phyloP scores from a whole-genome alignment of 2,329 filamentous ascomycete species.

The Sclerotinia subarctica region DNA sequence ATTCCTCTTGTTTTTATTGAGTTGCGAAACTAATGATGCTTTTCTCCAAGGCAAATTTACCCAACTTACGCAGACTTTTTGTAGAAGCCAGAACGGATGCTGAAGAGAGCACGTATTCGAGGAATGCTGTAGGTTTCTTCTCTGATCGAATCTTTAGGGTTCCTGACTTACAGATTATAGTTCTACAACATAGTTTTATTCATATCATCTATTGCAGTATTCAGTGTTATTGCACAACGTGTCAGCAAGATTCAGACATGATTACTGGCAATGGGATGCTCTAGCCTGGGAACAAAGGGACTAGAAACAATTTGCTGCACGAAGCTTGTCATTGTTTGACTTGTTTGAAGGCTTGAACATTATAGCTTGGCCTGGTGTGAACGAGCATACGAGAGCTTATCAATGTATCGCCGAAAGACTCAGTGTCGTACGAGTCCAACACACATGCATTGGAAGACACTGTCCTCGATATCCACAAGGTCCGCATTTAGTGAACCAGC shows the following conservation, averaged over 20 bases:
- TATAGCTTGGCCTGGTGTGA: background rate
- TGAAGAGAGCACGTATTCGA: constrained; percentile 91
- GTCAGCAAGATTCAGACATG: constrained; percentile 46
- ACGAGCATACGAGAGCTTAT: background rate
- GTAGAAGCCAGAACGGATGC: constrained; percentile 90
- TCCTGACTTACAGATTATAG: constrained; percentile 46
- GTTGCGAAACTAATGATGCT: constrained; percentile 25
- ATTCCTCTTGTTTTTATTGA: background rate
- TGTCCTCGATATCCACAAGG: background rate
- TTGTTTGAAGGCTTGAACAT: background rate
- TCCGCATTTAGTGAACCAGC: background rate
- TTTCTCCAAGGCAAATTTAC: constrained; percentile 62
- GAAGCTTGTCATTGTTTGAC: background rate
- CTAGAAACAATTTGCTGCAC: background rate
- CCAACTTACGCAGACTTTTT: constrained; percentile 93
- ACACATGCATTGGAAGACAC: constrained; percentile 2
- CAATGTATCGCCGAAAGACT: background rate
- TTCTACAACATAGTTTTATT: constrained; percentile 98
- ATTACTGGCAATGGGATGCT: constrained; percentile 13
- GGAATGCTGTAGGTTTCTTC: constrained; percentile 70
- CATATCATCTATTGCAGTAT: constrained; percentile 92
- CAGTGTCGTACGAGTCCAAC: background rate
- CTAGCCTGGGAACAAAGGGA: background rate
- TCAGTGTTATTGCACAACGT: constrained; percentile 87
- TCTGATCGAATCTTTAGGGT: constrained; percentile 15